These are phyloP conservation scores for Thecaphora thlaspeos DNA, from an alignment of 1,284 basidiomycete genomes.

Conservation along the genomic window DNA sequence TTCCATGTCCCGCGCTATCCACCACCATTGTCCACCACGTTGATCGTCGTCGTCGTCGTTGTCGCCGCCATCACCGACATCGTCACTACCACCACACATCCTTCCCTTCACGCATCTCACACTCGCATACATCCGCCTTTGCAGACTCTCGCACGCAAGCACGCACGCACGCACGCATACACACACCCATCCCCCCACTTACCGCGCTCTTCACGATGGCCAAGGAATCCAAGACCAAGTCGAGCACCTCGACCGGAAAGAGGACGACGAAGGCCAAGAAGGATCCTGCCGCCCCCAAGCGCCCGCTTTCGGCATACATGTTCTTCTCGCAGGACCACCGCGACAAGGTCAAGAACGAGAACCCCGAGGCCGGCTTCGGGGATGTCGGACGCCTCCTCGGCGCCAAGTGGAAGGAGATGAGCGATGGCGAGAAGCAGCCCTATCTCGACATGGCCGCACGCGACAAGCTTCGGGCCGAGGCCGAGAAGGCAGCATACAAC, in stretches of 20 bases:
- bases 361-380: slow-evolving; percentile 91
- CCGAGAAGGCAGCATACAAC: slow-evolving; percentile 71
- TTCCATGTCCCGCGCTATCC: too few species aligned
- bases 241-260: slow-evolving; percentile 33
- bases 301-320: slow-evolving; percentile 94
- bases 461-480: slow-evolving; percentile 81
- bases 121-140: too few species aligned
- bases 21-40: too few species aligned
- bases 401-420: slow-evolving; percentile 84
- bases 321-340: slow-evolving; percentile 96
- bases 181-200: slow-evolving; percentile 7
- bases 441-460: slow-evolving; percentile 80
- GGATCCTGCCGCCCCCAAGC: slow-evolving; percentile 78
- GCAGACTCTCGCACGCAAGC: too few species aligned
- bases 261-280: slow-evolving; percentile 57
- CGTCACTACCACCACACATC: too few species aligned
- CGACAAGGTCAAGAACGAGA: slow-evolving; percentile 89
- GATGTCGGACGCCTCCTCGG: slow-evolving; percentile 84
- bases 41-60: too few species aligned
- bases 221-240: slow-evolving; percentile 50
- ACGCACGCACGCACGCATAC: slow-evolving; percentile 5
- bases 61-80: too few species aligned
- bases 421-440: slow-evolving; percentile 85
- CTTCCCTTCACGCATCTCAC: too few species aligned
- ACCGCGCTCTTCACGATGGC: slow-evolving; percentile 37